phyloP scores from a whole-genome alignment of 495 filamentous ascomycete genomes.

The Sordaria brevicollis region DNA sequence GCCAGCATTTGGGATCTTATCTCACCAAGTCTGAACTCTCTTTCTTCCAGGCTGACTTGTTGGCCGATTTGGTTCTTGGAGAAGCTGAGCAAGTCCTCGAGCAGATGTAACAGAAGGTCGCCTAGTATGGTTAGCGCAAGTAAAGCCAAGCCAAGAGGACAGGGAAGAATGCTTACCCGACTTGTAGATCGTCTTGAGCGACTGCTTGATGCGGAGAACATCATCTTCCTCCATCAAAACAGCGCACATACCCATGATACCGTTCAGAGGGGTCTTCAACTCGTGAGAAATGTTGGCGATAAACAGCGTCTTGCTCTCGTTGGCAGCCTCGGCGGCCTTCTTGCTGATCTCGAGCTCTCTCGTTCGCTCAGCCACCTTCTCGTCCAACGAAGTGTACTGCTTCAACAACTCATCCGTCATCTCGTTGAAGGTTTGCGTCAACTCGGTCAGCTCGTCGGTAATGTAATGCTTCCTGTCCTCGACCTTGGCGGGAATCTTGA shows the following conservation, averaged over 20 bases:
- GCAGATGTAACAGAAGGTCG: constrained; percentile 72
- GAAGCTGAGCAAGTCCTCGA: constrained; percentile 88
- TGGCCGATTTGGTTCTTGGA: constrained; percentile 90
- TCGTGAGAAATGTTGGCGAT: constrained; percentile 96
- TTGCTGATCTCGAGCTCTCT: constrained; percentile 79
- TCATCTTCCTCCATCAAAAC: constrained; percentile 88
- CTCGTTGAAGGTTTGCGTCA: constrained; percentile 81
- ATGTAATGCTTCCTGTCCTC: constrained; percentile 62
- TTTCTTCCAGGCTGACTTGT: constrained; percentile 65
- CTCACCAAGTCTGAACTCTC: constrained; percentile 72
- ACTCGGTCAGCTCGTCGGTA: constrained; percentile 79
- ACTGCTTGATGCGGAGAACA: constrained; percentile 61
- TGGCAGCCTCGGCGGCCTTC: constrained; percentile 81
- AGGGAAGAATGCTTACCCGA: constrained; percentile 38
- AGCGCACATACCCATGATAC: constrained; percentile 86
- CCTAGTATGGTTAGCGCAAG: constrained; percentile 20
- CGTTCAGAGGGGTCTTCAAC: constrained; percentile 85
- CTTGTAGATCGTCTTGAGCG: constrained; percentile 76
- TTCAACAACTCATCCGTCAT: constrained; percentile 86
- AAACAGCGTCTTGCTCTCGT: constrained; percentile 90
- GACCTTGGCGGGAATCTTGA: constrained; percentile 78
- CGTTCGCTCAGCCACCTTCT: constrained; percentile 74
- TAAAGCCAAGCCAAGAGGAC: neutral
- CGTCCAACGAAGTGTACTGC: constrained; percentile 75
- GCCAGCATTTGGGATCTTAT: constrained; percentile 67